These are phyloP conservation scores for Cucurbita pepo DNA, from an alignment of 306 rosid genomes.

Conservation along the genomic window DNA sequence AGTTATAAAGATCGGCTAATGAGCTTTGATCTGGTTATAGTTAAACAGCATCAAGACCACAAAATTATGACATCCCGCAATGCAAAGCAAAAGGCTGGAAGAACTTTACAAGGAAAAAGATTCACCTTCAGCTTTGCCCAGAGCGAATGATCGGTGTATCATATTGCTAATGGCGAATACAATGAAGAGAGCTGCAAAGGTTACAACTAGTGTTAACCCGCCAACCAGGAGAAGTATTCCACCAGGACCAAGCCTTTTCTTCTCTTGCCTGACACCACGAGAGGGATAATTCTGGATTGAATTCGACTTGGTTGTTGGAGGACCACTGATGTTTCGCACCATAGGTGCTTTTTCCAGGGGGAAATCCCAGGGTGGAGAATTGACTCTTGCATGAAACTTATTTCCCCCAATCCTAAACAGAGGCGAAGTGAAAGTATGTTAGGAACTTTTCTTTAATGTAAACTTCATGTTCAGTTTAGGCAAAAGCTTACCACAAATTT, in stretches of 20 bases:
- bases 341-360: constrained; percentile 37
- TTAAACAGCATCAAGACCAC: not conserved
- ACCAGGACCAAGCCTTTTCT: constrained; percentile 48
- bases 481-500: constrained; percentile 56
- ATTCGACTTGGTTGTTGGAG: constrained; percentile 61
- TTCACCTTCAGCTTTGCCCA: constrained; percentile 34
- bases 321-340: constrained; percentile 33
- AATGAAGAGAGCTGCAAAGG: constrained; percentile 43
- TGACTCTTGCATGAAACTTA: constrained; percentile 25
- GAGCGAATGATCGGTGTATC: too few relatives aligned
- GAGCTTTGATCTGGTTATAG: not conserved
- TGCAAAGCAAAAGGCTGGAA: not conserved
- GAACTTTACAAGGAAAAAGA: not conserved
- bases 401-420: constrained; percentile 71
- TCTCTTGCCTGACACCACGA: constrained; percentile 16
- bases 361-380: constrained; percentile 74
- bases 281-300: constrained; percentile 50
- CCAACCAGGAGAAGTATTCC: constrained; percentile 64
- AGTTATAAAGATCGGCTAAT: not conserved
- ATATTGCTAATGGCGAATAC: constrained; percentile 12
- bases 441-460: not conserved
- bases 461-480: not conserved
- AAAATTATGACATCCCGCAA: not conserved
- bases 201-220: constrained; percentile 28
- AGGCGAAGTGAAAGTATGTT: not conserved